phyloP scores from a whole-genome alignment of 805 yeast genomes.

The Ogataea dorogensis region DNA sequence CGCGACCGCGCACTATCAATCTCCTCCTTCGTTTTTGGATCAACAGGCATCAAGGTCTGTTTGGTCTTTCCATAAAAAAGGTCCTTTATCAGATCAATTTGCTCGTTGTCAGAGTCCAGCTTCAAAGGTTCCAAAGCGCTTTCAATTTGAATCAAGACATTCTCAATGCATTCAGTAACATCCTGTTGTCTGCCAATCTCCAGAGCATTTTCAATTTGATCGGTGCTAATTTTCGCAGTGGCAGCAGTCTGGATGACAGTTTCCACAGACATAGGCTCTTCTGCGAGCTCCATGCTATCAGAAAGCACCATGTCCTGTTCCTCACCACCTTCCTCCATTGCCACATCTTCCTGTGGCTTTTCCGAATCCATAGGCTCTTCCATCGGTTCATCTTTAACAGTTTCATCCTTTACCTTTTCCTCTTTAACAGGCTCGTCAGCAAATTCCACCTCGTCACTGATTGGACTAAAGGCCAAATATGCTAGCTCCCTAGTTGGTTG shows the following conservation, averaged over 20 bases:
- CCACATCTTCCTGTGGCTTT: not conserved
- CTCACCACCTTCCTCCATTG: not conserved
- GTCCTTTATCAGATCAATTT: conserved; percentile 73
- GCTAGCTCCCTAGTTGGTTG: conserved; percentile 84
- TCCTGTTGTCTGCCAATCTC: conserved; percentile 93
- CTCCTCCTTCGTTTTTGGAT: conserved; percentile 30
- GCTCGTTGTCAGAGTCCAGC: conserved; percentile 75
- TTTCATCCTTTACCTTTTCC: too few relatives aligned
- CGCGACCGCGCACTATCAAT: conserved; percentile 36
- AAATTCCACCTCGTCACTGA: conserved; percentile 64
- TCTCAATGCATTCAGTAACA: conserved; percentile 95
- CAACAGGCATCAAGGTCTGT: conserved; percentile 64
- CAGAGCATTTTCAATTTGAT: conserved; percentile 69
- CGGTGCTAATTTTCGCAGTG: conserved; percentile 45
- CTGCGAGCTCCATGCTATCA: conserved; percentile 4
- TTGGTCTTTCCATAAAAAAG: conserved; percentile 84
- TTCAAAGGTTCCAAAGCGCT: conserved; percentile 73
- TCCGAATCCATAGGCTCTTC: too few relatives aligned
- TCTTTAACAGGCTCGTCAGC: conserved; percentile 23
- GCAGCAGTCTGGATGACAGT: conserved; percentile 29
- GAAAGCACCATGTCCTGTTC: conserved; percentile 5
- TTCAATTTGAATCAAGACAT: conserved; percentile 87
- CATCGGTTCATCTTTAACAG: too few relatives aligned
- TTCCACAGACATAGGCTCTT: conserved; percentile 1
- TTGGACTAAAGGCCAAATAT: conserved; percentile 78